These are phyloP conservation scores for Cryptococcus sp. DNA, from an alignment of 1,284 basidiomycete genomes.

Conservation along the genomic window DNA sequence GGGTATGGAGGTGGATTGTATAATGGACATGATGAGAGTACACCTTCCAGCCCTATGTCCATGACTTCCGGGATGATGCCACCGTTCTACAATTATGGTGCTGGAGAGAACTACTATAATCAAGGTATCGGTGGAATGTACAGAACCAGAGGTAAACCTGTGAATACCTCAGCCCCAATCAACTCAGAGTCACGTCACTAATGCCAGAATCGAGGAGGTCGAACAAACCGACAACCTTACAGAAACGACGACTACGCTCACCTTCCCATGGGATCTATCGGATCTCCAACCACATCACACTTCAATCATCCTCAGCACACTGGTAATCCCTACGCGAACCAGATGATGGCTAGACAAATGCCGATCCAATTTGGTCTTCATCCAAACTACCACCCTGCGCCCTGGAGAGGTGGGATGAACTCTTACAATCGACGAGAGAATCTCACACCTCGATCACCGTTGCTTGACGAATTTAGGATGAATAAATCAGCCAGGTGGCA, in stretches of 20 bases:
- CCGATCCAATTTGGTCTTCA: constrained; percentile 3
- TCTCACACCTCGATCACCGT: not conserved
- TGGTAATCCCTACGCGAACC: constrained; percentile 19
- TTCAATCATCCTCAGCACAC: constrained; percentile 42
- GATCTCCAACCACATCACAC: constrained; percentile 50
- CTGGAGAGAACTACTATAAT: not conserved
- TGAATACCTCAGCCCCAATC: not conserved
- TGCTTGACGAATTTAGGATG: constrained; percentile 75
- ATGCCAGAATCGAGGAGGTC: not conserved
- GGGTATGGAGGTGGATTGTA: too few relatives aligned
- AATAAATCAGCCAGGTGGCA: constrained; percentile 75
- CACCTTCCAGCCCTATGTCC: too few relatives aligned
- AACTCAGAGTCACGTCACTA: not conserved
- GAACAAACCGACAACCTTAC: constrained; percentile 9
- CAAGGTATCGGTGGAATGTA: not conserved
- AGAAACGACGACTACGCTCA: constrained; percentile 55
- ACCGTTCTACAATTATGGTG: too few relatives aligned
- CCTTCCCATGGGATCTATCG: constrained; percentile 46
- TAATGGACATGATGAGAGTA: too few relatives aligned
- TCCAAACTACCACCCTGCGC: constrained; percentile 41
- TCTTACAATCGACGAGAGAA: constrained; percentile 7
- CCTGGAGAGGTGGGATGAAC: constrained; percentile 49
- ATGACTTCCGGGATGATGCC: too few relatives aligned
- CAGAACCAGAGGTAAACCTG: too few relatives aligned
- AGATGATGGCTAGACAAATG: constrained; percentile 27